These are phyloP conservation scores for Blastobotrys buckinghamii DNA, from an alignment of 1,139 yeast genomes.

Conservation along the genomic window DNA sequence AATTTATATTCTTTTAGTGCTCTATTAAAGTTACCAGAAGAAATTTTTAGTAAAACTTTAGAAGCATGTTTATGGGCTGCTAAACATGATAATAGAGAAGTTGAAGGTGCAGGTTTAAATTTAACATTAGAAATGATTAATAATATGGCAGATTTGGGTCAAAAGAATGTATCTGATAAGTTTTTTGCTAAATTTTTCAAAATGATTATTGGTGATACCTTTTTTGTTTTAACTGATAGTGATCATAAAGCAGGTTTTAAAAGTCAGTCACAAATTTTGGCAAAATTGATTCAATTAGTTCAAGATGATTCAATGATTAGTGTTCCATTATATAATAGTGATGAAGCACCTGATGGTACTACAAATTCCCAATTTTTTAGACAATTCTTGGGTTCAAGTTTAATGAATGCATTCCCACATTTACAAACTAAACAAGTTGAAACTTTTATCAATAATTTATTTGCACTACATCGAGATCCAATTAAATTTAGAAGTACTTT, in stretches of 20 bases:
- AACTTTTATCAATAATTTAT: constrained; percentile 71
- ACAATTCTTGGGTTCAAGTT: constrained; percentile 75
- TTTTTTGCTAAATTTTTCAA: constrained; percentile 87
- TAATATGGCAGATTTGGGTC: constrained; percentile 75
- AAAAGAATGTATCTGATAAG: constrained; percentile 66
- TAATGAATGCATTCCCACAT: constrained; percentile 85
- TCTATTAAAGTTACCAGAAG: constrained; percentile 80
- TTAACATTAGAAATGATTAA: constrained; percentile 75
- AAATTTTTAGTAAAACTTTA: constrained; percentile 83
- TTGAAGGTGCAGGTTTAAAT: constrained; percentile 82
- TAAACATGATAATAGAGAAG: constrained; percentile 93
- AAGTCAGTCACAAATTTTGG: constrained; percentile 76
- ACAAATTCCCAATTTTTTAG: constrained; percentile 72
- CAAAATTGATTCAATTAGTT: constrained; percentile 78
- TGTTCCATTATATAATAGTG: constrained; percentile 67
- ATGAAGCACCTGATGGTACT: constrained; percentile 72
- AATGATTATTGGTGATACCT: constrained; percentile 85
- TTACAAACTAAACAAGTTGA: constrained; percentile 77
- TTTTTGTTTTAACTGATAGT: constrained; percentile 90
- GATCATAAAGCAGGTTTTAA: constrained; percentile 97
- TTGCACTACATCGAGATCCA: constrained; percentile 64
- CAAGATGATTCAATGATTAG: constrained; percentile 65
- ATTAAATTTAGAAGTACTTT: constrained; percentile 74
- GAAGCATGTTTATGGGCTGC: constrained; percentile 98
- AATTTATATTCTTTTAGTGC: constrained; percentile 83